These are phyloP conservation scores for Tulasnella sp. DNA, from an alignment of 768 basidiomycete genomes.

Conservation along the genomic window DNA sequence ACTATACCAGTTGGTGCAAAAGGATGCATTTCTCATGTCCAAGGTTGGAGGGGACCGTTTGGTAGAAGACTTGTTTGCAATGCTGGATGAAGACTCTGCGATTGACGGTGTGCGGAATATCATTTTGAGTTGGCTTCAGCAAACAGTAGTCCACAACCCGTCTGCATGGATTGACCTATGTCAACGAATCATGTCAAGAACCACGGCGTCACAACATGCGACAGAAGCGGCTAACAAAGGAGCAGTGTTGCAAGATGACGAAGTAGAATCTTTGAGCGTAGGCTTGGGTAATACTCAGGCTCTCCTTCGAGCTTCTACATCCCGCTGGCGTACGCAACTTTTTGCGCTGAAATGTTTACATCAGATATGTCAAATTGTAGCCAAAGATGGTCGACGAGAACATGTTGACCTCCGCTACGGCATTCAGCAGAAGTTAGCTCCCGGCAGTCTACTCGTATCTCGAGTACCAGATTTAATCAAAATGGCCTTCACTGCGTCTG, in stretches of 20 bases:
- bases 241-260: constrained; percentile 64
- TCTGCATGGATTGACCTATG: constrained; percentile 98
- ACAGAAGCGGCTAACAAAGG: constrained; percentile 45
- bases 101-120: constrained; percentile 90
- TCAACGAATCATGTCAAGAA: constrained; percentile 91
- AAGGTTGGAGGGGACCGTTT: constrained; percentile 86
- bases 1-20: constrained; percentile 92
- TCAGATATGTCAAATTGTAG: constrained; percentile 67
- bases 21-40: constrained; percentile 83
- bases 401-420: constrained; percentile 73
- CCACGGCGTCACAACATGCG: constrained; percentile 70
- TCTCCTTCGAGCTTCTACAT: constrained; percentile 37
- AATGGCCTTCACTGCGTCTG: constrained; percentile 96
- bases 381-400: constrained; percentile 59
- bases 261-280: constrained; percentile 78
- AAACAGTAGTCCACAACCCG: constrained; percentile 85
- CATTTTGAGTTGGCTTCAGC: constrained; percentile 86
- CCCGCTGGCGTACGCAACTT: constrained; percentile 91
- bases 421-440: constrained; percentile 41
- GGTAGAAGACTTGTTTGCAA: constrained; percentile 87
- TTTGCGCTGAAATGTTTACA: constrained; percentile 91
- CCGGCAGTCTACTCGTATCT: constrained; percentile 58
- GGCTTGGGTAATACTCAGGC: constrained; percentile 27
- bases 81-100: constrained; percentile 88
- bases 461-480: constrained; percentile 87